Base-by-base conservation (phyloP, 2,329 filamentous ascomycete species). In the Pseudopithomyces chartarum region DNA sequence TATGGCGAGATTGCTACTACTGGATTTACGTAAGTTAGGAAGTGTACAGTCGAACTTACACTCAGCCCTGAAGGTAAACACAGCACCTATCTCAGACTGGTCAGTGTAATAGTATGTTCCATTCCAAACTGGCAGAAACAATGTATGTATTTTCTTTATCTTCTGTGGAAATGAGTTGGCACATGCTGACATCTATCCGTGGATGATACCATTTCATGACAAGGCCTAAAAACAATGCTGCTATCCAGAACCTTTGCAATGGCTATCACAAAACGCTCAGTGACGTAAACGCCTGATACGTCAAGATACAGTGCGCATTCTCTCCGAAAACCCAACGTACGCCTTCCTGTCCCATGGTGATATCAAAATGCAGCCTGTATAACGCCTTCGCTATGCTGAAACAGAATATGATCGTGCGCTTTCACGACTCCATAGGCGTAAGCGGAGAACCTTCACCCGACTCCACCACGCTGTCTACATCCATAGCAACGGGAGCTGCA, bases 311-410 rank as follows among this genome's bases (percentile, higher is more conserved):
- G 19, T 23, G 12, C 12, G 17, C n/a, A 11, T 5, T 48, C 22
- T 20, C 32, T 19, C 22, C 26, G 29, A 19, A 29, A 51, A 17
- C 22, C 22, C 22, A 32, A 33, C 13, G 20, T 17, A 32, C 22
- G 36, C 36, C 47, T 46, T 42, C 32, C 12, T 36, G 13, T 48
- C 38, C 20, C 19, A 39, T 33, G 20, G 15, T 34, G 36, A 46
- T 54, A 36, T 39, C 57, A 54, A 61, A 61, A 64, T 63, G 57
- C 54, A 34, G 29, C 3, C 38, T 17, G 49, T 55, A 39, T 39
- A 71, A 74, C 73, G 70, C 73, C 73, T 52, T 66, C 71, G 73
- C 73, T 73, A 75, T 75, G 73, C 68, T 34, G 51, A 57, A 54
- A 60, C 55, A 52, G 38, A 23, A 38, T 29, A 29, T 29, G 61